These are phyloP conservation scores for Tilletia horrida DNA, from an alignment of 1,284 basidiomycete species.

Conservation along the genomic window DNA sequence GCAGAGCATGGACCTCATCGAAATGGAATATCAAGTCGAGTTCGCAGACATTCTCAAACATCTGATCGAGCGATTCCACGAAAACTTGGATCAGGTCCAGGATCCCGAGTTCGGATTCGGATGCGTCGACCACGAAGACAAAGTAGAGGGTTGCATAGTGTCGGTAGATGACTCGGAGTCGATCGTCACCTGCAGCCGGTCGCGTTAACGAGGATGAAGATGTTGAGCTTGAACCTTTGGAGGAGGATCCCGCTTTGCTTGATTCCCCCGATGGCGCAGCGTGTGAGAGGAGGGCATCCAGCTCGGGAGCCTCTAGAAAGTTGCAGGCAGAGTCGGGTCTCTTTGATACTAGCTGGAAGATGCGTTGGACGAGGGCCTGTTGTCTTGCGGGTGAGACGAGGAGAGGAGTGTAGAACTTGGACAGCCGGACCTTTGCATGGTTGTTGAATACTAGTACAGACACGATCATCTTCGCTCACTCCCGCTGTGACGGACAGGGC, in stretches of 20 bases:
- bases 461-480: conserved; percentile 69
- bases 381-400: conserved; percentile 42
- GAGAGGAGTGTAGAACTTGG: conserved; percentile 75
- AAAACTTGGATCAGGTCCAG: conserved; percentile 98
- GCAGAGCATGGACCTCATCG: conserved; percentile 90
- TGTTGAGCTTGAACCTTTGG: neutral
- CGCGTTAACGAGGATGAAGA: neutral
- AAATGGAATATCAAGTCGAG: conserved; percentile 98
- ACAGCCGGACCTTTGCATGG: conserved; percentile 82
- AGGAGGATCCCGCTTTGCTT: neutral
- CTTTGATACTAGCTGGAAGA: conserved; percentile 48
- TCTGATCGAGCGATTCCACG: conserved; percentile 89
- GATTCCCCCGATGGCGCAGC: neutral
- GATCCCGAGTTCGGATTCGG: conserved; percentile 92
- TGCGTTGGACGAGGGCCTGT: conserved; percentile 48
- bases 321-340: conserved; percentile 49
- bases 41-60: conserved; percentile 98
- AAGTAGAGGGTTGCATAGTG: conserved; percentile 94
- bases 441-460: conserved; percentile 80
- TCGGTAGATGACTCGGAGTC: conserved; percentile 51
- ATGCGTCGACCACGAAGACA: conserved; percentile 90
- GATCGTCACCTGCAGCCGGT: conserved; percentile 28
- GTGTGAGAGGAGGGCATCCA: conserved; percentile 44
- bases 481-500: neutral
- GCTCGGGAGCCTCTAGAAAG: conserved; percentile 52